Percentiles rank a stretch among this genome's conserved stretches.
phyloP scores from a whole-genome alignment of 345 rosid genomes.

The Murraya paniculata region DNA sequence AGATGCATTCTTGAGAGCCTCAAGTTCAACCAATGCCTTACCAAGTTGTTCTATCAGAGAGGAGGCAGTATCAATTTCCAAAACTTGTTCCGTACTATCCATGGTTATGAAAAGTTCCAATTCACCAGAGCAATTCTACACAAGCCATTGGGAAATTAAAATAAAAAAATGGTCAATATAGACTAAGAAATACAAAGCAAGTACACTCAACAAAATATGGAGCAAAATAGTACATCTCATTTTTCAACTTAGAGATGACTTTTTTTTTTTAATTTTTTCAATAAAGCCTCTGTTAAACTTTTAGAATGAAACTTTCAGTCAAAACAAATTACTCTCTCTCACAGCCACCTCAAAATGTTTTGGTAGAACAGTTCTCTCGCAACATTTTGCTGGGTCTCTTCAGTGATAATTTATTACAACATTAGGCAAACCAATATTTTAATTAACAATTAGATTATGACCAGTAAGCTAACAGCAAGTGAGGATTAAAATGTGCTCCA shows the following conservation, averaged over 20 bases:
- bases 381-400: neutral
- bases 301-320: neutral
- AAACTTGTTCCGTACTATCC: conserved; percentile 24
- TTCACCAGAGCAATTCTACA: conserved; percentile 13
- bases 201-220: neutral
- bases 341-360: neutral
- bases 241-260: conserved; percentile 1
- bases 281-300: neutral
- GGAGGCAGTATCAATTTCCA: conserved; percentile 24
- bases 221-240: neutral
- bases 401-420: neutral
- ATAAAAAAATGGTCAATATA: neutral
- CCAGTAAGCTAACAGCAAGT: neutral
- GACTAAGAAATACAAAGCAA: neutral
- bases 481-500: neutral
- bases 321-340: neutral
- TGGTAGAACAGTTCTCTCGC: neutral
- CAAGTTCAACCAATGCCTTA: conserved; percentile 38
- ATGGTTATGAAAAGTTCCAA: conserved; percentile 17
- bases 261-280: too few relatives aligned
- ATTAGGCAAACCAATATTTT: neutral
- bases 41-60: conserved; percentile 43
- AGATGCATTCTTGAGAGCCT: conserved; percentile 31
- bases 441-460: neutral
- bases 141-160: neutral